Conservation (phyloP, 1,284 basidiomycete species). For the Ustilago esculenta region DNA sequence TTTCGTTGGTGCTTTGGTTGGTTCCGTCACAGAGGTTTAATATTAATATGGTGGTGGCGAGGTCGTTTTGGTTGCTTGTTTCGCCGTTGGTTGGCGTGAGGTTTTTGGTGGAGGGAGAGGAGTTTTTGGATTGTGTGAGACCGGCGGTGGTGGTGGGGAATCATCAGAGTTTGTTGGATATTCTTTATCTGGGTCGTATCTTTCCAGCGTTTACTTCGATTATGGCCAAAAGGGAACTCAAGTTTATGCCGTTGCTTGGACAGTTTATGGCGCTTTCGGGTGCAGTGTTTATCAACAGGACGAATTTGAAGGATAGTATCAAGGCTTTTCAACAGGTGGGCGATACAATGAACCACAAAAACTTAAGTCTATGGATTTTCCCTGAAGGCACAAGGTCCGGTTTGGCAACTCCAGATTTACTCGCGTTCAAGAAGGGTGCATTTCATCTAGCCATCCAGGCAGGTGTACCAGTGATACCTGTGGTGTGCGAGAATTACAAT, state of each 20-base stretch:
- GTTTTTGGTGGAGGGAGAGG: conserved; percentile 84
- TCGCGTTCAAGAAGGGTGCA: conserved; percentile 97
- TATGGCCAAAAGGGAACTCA: conserved; percentile 92
- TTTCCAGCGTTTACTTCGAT: conserved; percentile 86
- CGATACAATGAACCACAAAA: conserved; percentile 79
- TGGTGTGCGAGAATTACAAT: conserved; percentile 95
- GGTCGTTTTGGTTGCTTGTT: conserved; percentile 81
- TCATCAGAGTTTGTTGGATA: conserved; percentile 75
- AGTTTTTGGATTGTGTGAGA: conserved; percentile 74
- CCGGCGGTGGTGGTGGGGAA: conserved; percentile 86
- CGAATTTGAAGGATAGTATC: conserved; percentile 79
- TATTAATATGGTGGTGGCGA: conserved; percentile 85
- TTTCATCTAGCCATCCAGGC: conserved; percentile 95
- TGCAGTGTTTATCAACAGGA: conserved; percentile 92
- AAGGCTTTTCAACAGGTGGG: conserved; percentile 81
- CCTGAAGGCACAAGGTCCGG: conserved; percentile 70
- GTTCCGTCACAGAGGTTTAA: conserved; percentile 79
- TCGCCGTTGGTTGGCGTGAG: conserved; percentile 76
- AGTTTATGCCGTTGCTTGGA: conserved; percentile 84
- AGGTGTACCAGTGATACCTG: conserved; percentile 78
- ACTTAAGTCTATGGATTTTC: conserved; percentile 68
- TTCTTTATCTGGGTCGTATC: conserved; percentile 78
- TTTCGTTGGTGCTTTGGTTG: conserved; percentile 77
- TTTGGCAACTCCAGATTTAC: conserved; percentile 63
- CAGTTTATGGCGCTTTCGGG: conserved; percentile 89